These are phyloP conservation scores for Candida yuanshanica DNA, from an alignment of 805 yeast species.

Conservation along the genomic window DNA sequence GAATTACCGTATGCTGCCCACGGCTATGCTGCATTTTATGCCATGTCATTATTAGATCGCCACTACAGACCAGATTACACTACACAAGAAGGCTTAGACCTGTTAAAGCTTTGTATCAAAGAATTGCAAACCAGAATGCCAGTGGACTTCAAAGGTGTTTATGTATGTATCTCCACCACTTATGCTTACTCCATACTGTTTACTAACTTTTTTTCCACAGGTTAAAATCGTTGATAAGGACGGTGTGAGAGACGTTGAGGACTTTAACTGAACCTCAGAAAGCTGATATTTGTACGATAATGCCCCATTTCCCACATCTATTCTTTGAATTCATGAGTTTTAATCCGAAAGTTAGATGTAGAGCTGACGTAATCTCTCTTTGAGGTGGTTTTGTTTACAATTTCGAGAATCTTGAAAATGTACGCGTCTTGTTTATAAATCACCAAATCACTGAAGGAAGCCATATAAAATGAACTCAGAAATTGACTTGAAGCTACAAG, in stretches of 20 bases:
- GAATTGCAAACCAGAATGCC: constrained; percentile 87
- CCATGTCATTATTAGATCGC: constrained; percentile 83
- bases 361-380: too few relatives aligned
- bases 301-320: constrained; percentile 1
- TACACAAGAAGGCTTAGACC: constrained; percentile 69
- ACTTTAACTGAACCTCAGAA: not conserved
- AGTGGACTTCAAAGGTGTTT: constrained; percentile 86
- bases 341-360: not conserved
- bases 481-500: not conserved
- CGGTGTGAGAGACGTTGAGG: constrained; percentile 43
- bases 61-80: constrained; percentile 78
- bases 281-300: not conserved
- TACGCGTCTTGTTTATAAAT: not conserved
- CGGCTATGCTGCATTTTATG: constrained; percentile 96
- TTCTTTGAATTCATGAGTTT: not conserved
- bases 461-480: not conserved
- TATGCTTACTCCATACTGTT: not conserved
- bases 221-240: constrained; percentile 62
- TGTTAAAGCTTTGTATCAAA: constrained; percentile 64
- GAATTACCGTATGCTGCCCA: constrained; percentile 96
- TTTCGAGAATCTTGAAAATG: not conserved
- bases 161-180: constrained; percentile 23
- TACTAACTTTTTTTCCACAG: constrained; percentile 20
- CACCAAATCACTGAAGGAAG: not conserved
- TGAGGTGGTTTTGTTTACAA: not conserved